Conservation (phyloP, 768 basidiomycete species). For the Paxillus involutus region DNA sequence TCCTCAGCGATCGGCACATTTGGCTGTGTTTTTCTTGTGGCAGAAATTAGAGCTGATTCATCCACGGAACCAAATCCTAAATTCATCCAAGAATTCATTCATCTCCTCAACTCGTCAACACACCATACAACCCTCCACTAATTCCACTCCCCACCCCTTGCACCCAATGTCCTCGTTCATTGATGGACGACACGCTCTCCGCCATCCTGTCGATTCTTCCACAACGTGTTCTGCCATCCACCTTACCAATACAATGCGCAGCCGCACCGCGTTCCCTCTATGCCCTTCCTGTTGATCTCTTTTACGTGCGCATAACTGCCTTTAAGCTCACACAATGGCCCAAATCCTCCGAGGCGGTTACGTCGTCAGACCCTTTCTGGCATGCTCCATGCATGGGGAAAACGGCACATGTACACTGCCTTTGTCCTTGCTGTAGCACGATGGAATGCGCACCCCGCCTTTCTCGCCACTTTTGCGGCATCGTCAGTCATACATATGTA, state of each 20-base stretch:
- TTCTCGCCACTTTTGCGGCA: slow-evolving; percentile 8
- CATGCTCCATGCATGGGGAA: neutral
- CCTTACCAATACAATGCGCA: slow-evolving; percentile 11
- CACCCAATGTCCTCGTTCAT: slow-evolving; percentile 8
- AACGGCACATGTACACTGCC: slow-evolving; percentile 1
- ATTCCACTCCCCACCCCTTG: slow-evolving; percentile 3
- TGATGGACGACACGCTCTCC: neutral
- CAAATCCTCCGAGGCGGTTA: neutral
- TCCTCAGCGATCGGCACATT: slow-evolving; percentile 31
- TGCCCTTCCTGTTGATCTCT: neutral
- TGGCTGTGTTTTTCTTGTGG: slow-evolving; percentile 20
- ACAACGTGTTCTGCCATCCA: slow-evolving; percentile 19
- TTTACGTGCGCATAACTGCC: slow-evolving; percentile 18
- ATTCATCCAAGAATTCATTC: slow-evolving; percentile 1
- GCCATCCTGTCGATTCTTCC: slow-evolving; percentile 1
- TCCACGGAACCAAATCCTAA: neutral
- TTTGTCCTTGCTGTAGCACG: neutral
- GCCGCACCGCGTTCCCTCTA: slow-evolving; percentile 25
- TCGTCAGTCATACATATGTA: neutral
- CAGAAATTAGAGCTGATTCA: slow-evolving; percentile 27
- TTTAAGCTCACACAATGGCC: slow-evolving; percentile 8
- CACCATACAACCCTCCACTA: neutral
- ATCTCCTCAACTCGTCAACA: neutral
- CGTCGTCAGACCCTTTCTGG: neutral
- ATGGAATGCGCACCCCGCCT: neutral